Evolutionary conservation across 306 rosid genomes (phyloP).

Genomic region (Pterocarpus santalinus): DNA sequence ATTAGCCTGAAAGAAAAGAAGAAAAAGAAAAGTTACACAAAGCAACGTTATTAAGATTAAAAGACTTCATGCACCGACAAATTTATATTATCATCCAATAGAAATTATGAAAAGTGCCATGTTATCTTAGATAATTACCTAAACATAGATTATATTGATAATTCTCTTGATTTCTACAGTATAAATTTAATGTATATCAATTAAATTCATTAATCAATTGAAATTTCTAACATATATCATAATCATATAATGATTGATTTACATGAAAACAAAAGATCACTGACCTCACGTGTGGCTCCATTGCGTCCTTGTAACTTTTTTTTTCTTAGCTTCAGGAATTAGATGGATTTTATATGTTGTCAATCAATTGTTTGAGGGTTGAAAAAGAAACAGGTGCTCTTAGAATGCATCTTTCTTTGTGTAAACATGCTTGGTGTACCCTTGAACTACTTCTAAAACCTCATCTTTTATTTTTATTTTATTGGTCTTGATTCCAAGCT

Average conservation of each 20-base stretch:
- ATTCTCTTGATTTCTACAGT: no score
- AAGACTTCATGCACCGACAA: no score
- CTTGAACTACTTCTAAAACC: slow-evolving; percentile 55
- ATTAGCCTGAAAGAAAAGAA: slow-evolving; percentile 50
- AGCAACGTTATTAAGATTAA: neutral
- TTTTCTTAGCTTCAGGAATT: slow-evolving; percentile 7
- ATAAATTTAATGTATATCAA: no score
- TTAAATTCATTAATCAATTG: neutral
- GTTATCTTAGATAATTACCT: no score
- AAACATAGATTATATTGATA: no score
- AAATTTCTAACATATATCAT: neutral
- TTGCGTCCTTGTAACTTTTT: slow-evolving; percentile 21
- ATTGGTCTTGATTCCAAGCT: neutral
- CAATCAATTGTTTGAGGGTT: neutral
- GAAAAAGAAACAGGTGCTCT: slow-evolving; percentile 13
- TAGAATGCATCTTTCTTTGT: slow-evolving; percentile 5
- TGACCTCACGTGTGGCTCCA: slow-evolving; percentile 65
- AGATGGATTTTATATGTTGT: neutral
- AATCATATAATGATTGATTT: neutral
- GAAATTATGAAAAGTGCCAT: no score
- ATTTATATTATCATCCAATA: no score
- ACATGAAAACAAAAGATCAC: slow-evolving; percentile 7
- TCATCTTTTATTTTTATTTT: neutral
- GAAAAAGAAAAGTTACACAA: neutral
- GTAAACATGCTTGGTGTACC: slow-evolving; percentile 53